phyloP scores from a whole-genome alignment of 257 asterid species.

The Fraxinus excelsior region DNA sequence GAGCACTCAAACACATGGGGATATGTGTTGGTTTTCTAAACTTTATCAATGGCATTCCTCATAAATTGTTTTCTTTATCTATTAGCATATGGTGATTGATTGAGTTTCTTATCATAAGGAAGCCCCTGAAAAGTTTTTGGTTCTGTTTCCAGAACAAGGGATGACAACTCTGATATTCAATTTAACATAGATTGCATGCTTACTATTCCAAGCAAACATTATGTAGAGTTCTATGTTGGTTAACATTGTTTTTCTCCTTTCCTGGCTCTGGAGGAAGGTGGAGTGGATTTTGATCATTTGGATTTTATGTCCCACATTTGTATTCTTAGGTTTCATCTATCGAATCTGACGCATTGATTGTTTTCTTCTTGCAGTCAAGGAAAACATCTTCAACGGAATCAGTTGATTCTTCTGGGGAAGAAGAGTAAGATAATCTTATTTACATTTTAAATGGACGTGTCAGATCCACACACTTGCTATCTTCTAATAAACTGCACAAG shows the following conservation, averaged over 20 bases:
- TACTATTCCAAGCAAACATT: slow-evolving; percentile 14
- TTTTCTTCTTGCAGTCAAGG: slow-evolving; percentile 56
- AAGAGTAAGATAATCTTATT: slow-evolving; percentile 72
- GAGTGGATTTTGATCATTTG: neutral
- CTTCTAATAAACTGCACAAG: slow-evolving; percentile 5
- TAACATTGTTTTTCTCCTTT: neutral
- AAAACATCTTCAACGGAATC: slow-evolving; percentile 75
- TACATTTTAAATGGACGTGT: slow-evolving; percentile 17
- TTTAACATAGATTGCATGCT: slow-evolving; percentile 3
- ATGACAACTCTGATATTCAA: slow-evolving; percentile 1
- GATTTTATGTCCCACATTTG: neutral
- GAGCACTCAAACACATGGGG: neutral
- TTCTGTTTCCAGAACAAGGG: slow-evolving; percentile 14
- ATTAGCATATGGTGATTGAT: neutral
- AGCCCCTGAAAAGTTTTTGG: neutral
- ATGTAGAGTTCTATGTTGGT: neutral
- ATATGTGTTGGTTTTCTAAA: slow-evolving; percentile 3
- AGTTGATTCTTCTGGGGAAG: slow-evolving; percentile 90
- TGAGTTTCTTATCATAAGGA: neutral
- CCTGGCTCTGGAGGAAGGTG: neutral
- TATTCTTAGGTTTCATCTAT: neutral
- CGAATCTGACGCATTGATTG: slow-evolving; percentile 3
- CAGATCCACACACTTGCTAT: slow-evolving; percentile 9
- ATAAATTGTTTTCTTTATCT: neutral
- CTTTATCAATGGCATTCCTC: neutral